Base-by-base conservation (phyloP, 2,329 filamentous ascomycete species). In the Ascomycota sp. region DNA sequence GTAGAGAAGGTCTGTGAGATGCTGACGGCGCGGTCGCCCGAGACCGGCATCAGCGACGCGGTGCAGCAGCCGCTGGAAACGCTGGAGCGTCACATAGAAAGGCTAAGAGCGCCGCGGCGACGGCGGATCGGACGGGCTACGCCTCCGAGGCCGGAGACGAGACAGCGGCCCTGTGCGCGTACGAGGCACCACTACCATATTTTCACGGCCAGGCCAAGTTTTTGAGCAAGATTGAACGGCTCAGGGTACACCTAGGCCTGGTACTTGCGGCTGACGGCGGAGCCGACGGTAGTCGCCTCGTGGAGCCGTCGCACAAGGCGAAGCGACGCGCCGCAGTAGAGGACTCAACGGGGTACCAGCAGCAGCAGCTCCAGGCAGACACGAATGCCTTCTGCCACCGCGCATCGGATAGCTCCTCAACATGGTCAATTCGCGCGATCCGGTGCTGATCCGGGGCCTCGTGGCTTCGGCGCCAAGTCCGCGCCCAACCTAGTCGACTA, bases 1-100 rank as follows among this genome's bases (percentile, higher is more conserved):
- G 82, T 95, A 2, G 80, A 93, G 51, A 80, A 77, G 44, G 80
- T 95, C 1, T 75, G 77, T 35, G 83, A 93, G 53, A 83, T 89
- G 23, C 60, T 95, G 1, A 82, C 85, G 0, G 74, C 11, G 46
- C 52, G 33, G 44, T 44, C 32, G 35, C 34, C 6, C 46, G n/a
- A 48, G 13, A 61, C 47, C 3, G 65, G 70, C 23, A 63, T 86
- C 23, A 80, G 72, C 36, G 77, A 83, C 21, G 75, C 82, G 19
- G 68, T 94, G 15, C 79, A 89, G 42, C 70, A 64, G 33, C 72
- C 86, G 1, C 60, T 95, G 1, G 81, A 93, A 34, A 75, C 78
- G 1, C 62, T 95, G 4, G 86, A 95, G 51, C 69, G 75, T 39
- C 76, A 80, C n/a, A 77, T 95, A 20, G 78, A 86, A 20, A 51